Evolutionary conservation across 2,329 filamentous ascomycete species (phyloP), one percentile per base, ranked within the genome.

Genomic region (Fusarium sp.): DNA sequence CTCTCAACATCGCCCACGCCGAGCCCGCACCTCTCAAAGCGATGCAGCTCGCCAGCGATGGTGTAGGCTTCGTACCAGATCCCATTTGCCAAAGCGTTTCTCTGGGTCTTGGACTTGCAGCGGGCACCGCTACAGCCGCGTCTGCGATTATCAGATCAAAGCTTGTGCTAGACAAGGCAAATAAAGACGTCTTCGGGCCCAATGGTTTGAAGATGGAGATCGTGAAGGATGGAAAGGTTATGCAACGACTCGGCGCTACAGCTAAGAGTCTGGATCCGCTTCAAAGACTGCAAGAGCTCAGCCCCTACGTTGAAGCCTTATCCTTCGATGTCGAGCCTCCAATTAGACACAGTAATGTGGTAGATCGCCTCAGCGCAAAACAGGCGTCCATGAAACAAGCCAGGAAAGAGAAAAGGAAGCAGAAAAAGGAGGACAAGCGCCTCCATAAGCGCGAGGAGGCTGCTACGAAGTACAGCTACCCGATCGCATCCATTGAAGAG

Each of bases 321-420:
- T 62, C 41, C 13, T 66, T 66, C 4, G 62, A 67, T 8, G 62
- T 66, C 3, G 62, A 46, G 3, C 49, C 56, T 11, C 55, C 57
- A 0, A 5, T 9, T 9, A 56, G 34, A 21, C 45, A 39, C 2
- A 46, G 4, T 1, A 67, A 66, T 4, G 16, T 66, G 11, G 8
- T 66, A 6, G 63, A 66, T 45, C 62, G 63, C 7, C 31, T 66
- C 2, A 66, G 62, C 13, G 63, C 62, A 6, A 66, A 66, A 7
- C 63, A 66, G 21, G 57, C 62, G 7, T 28, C 56, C 1, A 46
- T 42, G 19, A 62, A 51, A 6, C 62, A 66, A 13, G 31, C 44
- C 3, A 31, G 28, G 7, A 66, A 51, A 1, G 63, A 55, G 12
- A 61, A 45, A 23, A 55, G 51, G 4, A 67, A 56, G 6, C 39